phyloP scores from a whole-genome alignment of 2,329 filamentous ascomycete genomes.

The Myotisia sp. region DNA sequence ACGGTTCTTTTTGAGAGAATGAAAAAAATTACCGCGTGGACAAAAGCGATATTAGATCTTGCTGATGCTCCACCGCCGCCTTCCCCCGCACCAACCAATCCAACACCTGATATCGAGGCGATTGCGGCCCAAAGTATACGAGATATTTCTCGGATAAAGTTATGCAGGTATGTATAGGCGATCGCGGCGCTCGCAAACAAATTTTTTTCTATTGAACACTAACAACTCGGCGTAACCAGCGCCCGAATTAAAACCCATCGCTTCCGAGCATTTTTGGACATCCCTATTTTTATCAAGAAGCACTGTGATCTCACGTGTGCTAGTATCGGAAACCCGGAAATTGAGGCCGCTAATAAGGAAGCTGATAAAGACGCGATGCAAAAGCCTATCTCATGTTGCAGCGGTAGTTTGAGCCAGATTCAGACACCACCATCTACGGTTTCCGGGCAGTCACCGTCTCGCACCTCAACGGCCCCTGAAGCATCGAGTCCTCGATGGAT shows the following conservation, averaged over 20 bases:
- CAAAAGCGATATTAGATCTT: constrained; percentile 23
- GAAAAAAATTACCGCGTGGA: constrained; percentile 30
- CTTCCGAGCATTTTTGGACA: constrained; percentile 34
- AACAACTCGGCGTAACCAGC: constrained; percentile 15
- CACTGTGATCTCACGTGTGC: constrained; percentile 28
- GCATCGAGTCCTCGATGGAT: constrained; percentile 11
- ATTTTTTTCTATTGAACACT: neutral
- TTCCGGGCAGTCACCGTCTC: constrained; percentile 21
- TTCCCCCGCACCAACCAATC: constrained; percentile 14
- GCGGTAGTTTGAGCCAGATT: constrained; percentile 19
- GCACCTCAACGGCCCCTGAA: constrained; percentile 18
- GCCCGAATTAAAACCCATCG: constrained; percentile 34
- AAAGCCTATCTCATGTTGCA: constrained; percentile 20
- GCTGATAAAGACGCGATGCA: constrained; percentile 15
- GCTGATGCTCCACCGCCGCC: constrained; percentile 18
- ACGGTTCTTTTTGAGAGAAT: constrained; percentile 28
- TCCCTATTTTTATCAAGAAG: constrained; percentile 32
- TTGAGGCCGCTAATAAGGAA: constrained; percentile 1
- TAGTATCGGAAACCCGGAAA: constrained; percentile 9
- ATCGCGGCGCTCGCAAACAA: too few relatives aligned
- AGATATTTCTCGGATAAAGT: constrained; percentile 30
- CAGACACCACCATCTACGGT: constrained; percentile 15
- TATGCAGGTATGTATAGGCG: constrained; percentile 24
- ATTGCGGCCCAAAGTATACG: constrained; percentile 28
- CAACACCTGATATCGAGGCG: constrained; percentile 21